These are phyloP conservation scores for Boletus vinaceobasis DNA, from an alignment of 768 basidiomycete genomes.

Conservation along the genomic window DNA sequence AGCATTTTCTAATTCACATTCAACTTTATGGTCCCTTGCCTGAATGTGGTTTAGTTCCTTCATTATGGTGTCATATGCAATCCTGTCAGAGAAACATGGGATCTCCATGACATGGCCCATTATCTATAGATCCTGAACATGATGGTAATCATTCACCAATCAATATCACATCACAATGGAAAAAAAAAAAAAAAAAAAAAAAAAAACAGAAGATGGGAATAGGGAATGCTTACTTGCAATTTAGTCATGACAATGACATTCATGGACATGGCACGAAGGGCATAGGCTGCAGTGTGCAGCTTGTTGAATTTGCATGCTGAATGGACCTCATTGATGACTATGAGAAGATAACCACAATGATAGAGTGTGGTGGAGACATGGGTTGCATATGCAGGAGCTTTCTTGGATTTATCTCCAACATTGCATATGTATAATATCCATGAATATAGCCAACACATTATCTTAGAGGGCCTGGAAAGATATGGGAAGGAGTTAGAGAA, in stretches of 20 bases:
- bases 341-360: neutral
- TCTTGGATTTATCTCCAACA: neutral
- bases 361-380: neutral
- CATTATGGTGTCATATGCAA: rapidly evolving
- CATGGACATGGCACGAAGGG: rapidly evolving
- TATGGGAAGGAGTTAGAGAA: no score
- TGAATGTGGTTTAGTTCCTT: neutral
- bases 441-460: neutral
- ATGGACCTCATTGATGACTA: constrained; percentile 1
- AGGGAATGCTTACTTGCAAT: no score
- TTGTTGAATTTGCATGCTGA: neutral
- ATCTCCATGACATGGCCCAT: no score
- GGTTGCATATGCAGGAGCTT: neutral
- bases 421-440: neutral
- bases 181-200: no score
- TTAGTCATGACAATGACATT: neutral
- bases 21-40: neutral
- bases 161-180: no score
- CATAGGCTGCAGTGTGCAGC: neutral
- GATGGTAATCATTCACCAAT: no score
- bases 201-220: no score
- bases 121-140: no score
- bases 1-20: neutral
- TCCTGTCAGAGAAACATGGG: neutral
- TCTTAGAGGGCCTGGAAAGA: neutral